Conservation (phyloP, 2,329 filamentous ascomycete species). For the Colletotrichum sp. region DNA sequence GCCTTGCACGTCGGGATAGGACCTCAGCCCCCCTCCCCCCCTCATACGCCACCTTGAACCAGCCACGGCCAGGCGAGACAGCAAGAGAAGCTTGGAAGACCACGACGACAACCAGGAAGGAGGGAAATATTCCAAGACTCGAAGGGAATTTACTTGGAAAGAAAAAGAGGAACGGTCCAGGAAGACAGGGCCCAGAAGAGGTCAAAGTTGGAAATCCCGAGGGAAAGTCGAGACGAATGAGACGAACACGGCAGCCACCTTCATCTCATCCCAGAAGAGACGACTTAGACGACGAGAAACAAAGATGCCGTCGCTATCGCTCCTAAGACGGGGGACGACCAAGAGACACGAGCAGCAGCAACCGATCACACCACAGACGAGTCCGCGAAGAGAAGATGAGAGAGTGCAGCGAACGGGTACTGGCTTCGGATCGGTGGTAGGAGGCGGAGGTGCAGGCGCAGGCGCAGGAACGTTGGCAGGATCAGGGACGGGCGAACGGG, state of each 20-base stretch:
- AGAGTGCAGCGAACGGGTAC: not conserved
- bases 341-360: slow-evolving; percentile 23
- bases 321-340: slow-evolving; percentile 27
- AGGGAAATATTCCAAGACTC: not conserved
- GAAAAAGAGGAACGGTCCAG: not conserved
- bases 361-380: not conserved
- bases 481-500: slow-evolving; percentile 1
- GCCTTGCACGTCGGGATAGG: not conserved
- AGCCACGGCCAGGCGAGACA: not conserved
- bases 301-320: slow-evolving; percentile 36
- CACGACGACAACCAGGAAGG: not conserved
- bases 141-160: not conserved
- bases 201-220: not conserved
- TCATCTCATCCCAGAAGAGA: not conserved
- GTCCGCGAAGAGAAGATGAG: not conserved
- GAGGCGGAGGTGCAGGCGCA: not conserved
- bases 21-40: not conserved
- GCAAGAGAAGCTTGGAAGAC: not conserved
- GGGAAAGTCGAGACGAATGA: not conserved
- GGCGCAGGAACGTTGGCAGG: not conserved
- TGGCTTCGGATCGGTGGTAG: not conserved
- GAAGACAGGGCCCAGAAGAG: not conserved
- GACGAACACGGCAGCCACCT: not conserved
- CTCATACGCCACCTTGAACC: not conserved
- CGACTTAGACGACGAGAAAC: not conserved